phyloP scores from a whole-genome alignment of 495 filamentous ascomycete species.

The Cercophora scortea region DNA sequence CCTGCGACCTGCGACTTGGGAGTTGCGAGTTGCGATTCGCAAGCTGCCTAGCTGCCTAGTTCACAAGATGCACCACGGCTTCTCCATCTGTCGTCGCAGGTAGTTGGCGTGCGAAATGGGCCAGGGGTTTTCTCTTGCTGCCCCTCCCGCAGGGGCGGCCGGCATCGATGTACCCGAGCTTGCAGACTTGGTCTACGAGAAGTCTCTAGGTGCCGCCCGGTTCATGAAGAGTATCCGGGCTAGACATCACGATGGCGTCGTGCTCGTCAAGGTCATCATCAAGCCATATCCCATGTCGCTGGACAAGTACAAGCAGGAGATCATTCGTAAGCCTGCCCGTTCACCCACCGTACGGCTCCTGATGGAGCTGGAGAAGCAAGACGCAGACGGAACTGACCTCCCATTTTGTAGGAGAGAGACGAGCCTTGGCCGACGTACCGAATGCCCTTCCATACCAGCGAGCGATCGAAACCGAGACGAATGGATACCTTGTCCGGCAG shows the following conservation, averaged over 20 bases:
- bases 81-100: constrained; percentile 2
- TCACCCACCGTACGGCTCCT: neutral
- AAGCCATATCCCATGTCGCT: constrained; percentile 81
- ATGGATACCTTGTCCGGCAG: constrained; percentile 92
- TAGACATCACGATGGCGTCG: constrained; percentile 77
- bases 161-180: constrained; percentile 93
- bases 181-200: constrained; percentile 82
- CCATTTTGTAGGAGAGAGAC: constrained; percentile 61
- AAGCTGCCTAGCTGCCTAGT: too few species aligned
- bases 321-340: constrained; percentile 52
- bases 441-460: constrained; percentile 90
- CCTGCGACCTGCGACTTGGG: too few species aligned
- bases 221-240: constrained; percentile 97
- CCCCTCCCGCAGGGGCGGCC: constrained; percentile 80
- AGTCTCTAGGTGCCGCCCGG: constrained; percentile 82
- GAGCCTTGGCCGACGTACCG: constrained; percentile 69
- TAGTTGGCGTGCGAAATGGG: constrained; percentile 56
- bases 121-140: constrained; percentile 89
- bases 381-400: constrained; percentile 11
- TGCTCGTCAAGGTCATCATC: constrained; percentile 88
- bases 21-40: too few species aligned
- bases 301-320: constrained; percentile 63
- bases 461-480: constrained; percentile 79
- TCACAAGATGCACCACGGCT: constrained; percentile 11
- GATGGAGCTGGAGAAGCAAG: too few species aligned